Evolutionary conservation across 2,329 filamentous ascomycete genomes (phyloP), one percentile per base, ranked within the genome.

Genomic region (Cyphellophora attinorum): DNA sequence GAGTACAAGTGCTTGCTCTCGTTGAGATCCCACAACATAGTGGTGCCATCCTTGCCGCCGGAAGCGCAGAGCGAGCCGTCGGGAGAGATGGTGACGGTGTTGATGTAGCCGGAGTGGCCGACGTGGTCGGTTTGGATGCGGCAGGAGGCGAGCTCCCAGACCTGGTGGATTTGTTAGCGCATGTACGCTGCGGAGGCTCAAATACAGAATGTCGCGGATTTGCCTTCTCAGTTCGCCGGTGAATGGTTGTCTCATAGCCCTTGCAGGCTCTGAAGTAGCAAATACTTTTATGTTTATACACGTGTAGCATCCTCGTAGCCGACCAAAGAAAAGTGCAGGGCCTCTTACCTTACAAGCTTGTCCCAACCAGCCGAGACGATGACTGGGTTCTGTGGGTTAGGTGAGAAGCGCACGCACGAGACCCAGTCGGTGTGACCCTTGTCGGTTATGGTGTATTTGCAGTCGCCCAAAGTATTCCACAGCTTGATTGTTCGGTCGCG

Each of bases 1-100:
- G 89, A 96, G 84, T 98, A 98, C 60, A 98, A 83, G 78, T 98
- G 91, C 85, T 98, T 98, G 66, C 88, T 95, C 83, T 98, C 91
- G 79, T 98, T 98, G 58, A 98, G 80, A 67, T 96, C 91, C 91
- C 91, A 98, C 57, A 98, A 85, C 91, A 96, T 98, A 66, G 91
- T 96, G 66, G 89, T 96, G 67, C 91, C 91, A 70, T 98, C 91
- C 81, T 98, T 96, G 65, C 91, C 91, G 68, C 91, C 91, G 51
- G 91, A 96, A 49, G 91, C 91, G 75, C 91, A 96, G 60, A 98
- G 88, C 44, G 91, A 96, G 60, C 91, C 91, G 67, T 96, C 91
- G 60, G 91, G 91, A 56, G 91, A 96, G 79, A 98, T 96, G 71
- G 91, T 98, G 68, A 98, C 91, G 63, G 91, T 94, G 83, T 98